A percentile compares a stretch with the other conserved stretches of the same genome.
These are phyloP conservation scores for Barnettozyma wickerhamii DNA, from an alignment of 805 yeast genomes.

Conservation along the genomic window DNA sequence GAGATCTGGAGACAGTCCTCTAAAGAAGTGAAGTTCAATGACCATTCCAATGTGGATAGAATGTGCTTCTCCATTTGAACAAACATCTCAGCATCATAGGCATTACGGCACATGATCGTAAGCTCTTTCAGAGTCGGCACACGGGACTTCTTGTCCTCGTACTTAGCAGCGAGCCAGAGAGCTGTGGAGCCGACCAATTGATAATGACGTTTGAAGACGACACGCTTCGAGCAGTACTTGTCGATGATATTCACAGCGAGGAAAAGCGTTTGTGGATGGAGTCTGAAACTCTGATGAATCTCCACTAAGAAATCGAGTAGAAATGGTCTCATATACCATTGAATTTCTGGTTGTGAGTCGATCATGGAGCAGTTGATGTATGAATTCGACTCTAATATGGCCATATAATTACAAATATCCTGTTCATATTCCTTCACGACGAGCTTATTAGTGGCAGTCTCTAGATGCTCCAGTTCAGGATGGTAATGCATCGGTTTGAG, in stretches of 20 bases:
- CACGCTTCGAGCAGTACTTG: constrained; percentile 76
- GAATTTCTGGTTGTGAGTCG: constrained; percentile 81
- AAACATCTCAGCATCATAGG: constrained; percentile 58
- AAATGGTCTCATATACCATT: constrained; percentile 73
- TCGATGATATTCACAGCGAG: constrained; percentile 71
- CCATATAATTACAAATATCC: constrained; percentile 37
- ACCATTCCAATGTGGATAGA: constrained; percentile 68
- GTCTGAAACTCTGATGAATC: constrained; percentile 52
- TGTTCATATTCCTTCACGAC: constrained; percentile 38
- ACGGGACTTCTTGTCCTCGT: constrained; percentile 60
- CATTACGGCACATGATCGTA: constrained; percentile 58
- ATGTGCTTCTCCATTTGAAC: constrained; percentile 80
- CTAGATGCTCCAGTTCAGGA: constrained; percentile 41
- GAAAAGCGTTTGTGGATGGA: constrained; percentile 61
- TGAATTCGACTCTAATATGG: constrained; percentile 33
- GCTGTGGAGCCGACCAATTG: constrained; percentile 85
- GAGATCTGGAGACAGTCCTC: constrained; percentile 26
- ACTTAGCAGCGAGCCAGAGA: constrained; percentile 83
- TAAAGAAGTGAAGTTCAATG: constrained; percentile 25
- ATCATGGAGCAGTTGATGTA: constrained; percentile 45
- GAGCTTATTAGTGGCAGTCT: constrained; percentile 37
- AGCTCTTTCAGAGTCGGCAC: constrained; percentile 66
- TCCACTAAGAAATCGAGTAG: constrained; percentile 76
- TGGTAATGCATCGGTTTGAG: constrained; percentile 24
- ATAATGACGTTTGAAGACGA: constrained; percentile 74